Evolutionary conservation across 345 rosid species (phyloP).

Genomic region (Pistacia vera): DNA sequence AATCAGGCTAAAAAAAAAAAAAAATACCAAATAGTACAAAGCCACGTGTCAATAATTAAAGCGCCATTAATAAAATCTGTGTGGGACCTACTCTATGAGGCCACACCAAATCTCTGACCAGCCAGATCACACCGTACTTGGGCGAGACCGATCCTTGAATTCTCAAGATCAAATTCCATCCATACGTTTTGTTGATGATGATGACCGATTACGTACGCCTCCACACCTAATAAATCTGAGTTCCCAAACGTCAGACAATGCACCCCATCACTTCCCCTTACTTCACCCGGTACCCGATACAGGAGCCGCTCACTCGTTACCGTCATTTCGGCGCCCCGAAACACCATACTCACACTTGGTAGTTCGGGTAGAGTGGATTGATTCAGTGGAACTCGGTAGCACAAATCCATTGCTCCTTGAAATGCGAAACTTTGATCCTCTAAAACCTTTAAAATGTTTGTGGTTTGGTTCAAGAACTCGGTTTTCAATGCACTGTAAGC

Average conservation of each 20-base stretch:
- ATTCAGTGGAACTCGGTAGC: slow-evolving; percentile 51
- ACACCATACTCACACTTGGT: slow-evolving; percentile 69
- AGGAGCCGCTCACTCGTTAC: slow-evolving; percentile 57
- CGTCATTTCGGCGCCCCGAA: slow-evolving; percentile 78
- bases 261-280: slow-evolving; percentile 65
- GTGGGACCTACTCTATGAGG: background rate
- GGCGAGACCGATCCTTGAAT: slow-evolving; percentile 81
- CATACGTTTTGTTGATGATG: slow-evolving; percentile 92
- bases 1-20: too few species aligned
- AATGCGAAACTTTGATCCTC: slow-evolving; percentile 74
- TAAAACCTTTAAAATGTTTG: slow-evolving; percentile 45
- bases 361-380: slow-evolving; percentile 35
- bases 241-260: slow-evolving; percentile 87
- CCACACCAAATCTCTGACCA: slow-evolving; percentile 68
- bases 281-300: slow-evolving; percentile 67
- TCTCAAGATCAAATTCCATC: slow-evolving; percentile 88
- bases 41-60: background rate
- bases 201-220: slow-evolving; percentile 88
- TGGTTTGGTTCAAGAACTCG: slow-evolving; percentile 68
- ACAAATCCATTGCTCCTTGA: slow-evolving; percentile 92
- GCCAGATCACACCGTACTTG: slow-evolving; percentile 75
- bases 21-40: background rate
- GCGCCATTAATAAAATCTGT: background rate
- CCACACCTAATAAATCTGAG: slow-evolving; percentile 83
- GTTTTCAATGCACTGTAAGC: slow-evolving; percentile 62